A percentile compares a stretch with the other conserved stretches of the same genome.
Conservation (phyloP, 352 stramenopile species). For the Plasmopara halstedii region DNA sequence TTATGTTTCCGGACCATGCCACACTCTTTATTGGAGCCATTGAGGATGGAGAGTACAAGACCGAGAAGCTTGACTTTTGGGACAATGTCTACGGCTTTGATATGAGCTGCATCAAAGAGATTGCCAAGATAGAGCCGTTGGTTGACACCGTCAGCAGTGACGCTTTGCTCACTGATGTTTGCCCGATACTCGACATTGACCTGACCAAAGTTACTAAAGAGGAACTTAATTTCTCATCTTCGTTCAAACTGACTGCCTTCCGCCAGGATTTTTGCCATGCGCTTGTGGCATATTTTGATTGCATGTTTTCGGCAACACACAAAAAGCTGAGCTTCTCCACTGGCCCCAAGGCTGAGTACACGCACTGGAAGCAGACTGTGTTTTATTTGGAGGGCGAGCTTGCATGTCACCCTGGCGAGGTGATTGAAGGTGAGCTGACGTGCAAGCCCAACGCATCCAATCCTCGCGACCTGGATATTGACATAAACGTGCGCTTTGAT, state of each 20-base stretch:
- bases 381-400: conserved; percentile 92
- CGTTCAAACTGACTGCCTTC: conserved; percentile 87
- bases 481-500: conserved; percentile 76
- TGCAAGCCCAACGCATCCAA: conserved; percentile 89
- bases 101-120: conserved; percentile 97
- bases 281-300: conserved; percentile 98
- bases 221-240: conserved; percentile 89
- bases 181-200: conserved; percentile 90
- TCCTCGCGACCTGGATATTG: conserved; percentile 92
- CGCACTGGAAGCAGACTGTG: conserved; percentile 99
- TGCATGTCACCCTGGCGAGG: conserved; percentile 75
- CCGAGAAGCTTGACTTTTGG: conserved; percentile 96
- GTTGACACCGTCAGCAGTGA: conserved; percentile 96
- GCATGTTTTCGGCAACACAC: conserved; percentile 93
- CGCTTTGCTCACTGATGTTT: conserved; percentile 85
- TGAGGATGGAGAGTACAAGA: conserved; percentile 94
- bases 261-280: conserved; percentile 95
- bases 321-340: conserved; percentile 96
- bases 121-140: conserved; percentile 94
- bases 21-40: conserved; percentile 94
- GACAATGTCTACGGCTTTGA: conserved; percentile 99
- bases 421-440: conserved; percentile 84
- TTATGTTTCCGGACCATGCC: conserved; percentile 96
- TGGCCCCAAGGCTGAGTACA: conserved; percentile 90
- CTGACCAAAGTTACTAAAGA: conserved; percentile 90